Evolutionary conservation across 2,329 filamentous ascomycete species (phyloP).

Genomic region (Apiospora aurea): DNA sequence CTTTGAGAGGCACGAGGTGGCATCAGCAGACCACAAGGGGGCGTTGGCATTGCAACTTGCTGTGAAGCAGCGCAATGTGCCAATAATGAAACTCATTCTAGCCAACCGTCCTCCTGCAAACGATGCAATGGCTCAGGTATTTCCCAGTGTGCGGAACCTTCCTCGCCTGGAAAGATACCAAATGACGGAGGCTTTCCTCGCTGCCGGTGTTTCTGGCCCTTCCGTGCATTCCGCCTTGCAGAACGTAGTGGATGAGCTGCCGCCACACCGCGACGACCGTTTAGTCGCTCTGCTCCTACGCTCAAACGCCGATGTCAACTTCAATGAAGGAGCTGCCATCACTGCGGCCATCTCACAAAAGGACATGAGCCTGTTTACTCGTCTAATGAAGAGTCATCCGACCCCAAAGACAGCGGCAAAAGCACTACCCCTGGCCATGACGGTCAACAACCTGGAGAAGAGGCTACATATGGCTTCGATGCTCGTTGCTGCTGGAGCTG

Average conservation of each 20-base stretch:
- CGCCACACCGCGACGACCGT: constrained; percentile 55
- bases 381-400: constrained; percentile 53
- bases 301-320: constrained; percentile 61
- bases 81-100: constrained; percentile 55
- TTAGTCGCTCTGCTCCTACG: constrained; percentile 60
- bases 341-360: constrained; percentile 55
- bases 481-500: constrained; percentile 55
- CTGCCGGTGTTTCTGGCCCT: constrained; percentile 54
- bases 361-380: constrained; percentile 54
- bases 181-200: constrained; percentile 58
- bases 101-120: constrained; percentile 52
- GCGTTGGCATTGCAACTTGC: constrained; percentile 60
- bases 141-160: constrained; percentile 55
- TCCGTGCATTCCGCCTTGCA: constrained; percentile 58
- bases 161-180: constrained; percentile 51
- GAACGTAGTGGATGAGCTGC: constrained; percentile 57
- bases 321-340: constrained; percentile 58
- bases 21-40: constrained; percentile 59
- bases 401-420: constrained; percentile 55
- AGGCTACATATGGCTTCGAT: constrained; percentile 56
- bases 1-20: constrained; percentile 54
- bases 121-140: constrained; percentile 56
- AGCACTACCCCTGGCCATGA: constrained; percentile 58
- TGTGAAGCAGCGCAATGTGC: constrained; percentile 51
- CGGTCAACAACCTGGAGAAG: constrained; percentile 48